Evolutionary conservation across 495 filamentous ascomycete genomes (phyloP), one percentile per base, ranked within the genome.

Genomic region (Lindgomyces ingoldianus): DNA sequence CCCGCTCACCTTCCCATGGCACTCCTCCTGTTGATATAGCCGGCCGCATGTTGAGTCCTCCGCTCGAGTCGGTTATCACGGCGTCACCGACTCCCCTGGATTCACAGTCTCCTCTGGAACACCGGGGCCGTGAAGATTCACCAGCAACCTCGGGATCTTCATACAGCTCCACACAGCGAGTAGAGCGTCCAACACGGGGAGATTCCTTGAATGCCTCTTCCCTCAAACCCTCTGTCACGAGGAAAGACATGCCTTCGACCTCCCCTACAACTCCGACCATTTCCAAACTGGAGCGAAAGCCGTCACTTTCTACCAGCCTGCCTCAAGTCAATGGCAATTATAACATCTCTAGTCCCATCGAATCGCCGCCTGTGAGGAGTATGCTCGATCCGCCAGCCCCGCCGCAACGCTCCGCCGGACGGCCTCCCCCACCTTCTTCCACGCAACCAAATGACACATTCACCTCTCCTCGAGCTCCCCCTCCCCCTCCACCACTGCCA

Each of bases 381-480:
- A 52, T 73, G 6, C 53, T 61, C 16, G 67, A 70, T 47, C 57
- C 67, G 19, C 67, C 70, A 39, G 60, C 47, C 46, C 74, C 73
- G 2, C 76, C 76, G 10, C 63, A 72, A 25, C 74, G 75, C 18
- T 67, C 64, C 19, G 65, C 75, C 14, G 74, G 73, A 53, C 67
- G 76, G 18, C 70, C 67, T 26, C 41, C 57, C 6, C 69, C 83
- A 0, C 56, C 76, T 70, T 62, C 81, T 79, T 65, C 75, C 59
- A 14, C 33, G 6, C 6, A 39, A 6, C 6, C 14, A 14, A 39
- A 14, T 39, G 83, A 87, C 49, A 79, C 81, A 21, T 90, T 85
- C 74, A 87, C 83, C 76, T 80, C 83, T 58, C 86, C 84, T 4
- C 81, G 82, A 78, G 83, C 78, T 67, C 81, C 84, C 52, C 89